A percentile compares a stretch with the other conserved stretches of the same genome.
Conservation (phyloP, 306 rosid genomes). For the Trifolium subterraneum region DNA sequence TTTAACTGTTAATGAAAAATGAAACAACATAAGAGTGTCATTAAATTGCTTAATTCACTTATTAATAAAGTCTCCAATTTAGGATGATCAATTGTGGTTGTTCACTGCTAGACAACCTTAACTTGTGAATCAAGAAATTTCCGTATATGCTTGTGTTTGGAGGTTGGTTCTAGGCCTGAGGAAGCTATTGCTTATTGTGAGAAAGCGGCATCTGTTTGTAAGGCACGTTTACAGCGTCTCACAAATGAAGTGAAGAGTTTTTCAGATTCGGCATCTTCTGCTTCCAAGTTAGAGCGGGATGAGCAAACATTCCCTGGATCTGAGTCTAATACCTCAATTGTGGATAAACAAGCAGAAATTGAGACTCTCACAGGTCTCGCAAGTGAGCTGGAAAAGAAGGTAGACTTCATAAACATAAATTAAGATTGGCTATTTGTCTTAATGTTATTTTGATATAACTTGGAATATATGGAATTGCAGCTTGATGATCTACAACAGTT, state of each 20-base stretch:
- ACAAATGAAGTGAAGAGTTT: conserved; percentile 59
- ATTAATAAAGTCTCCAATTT: conserved; percentile 13
- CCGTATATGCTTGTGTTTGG: conserved; percentile 90
- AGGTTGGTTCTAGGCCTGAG: conserved; percentile 73
- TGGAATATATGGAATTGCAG: conserved; percentile 55
- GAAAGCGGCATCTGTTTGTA: conserved; percentile 85
- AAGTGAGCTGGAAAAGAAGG: conserved; percentile 94
- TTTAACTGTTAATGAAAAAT: too few species aligned
- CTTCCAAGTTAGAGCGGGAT: conserved; percentile 54
- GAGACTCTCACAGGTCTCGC: conserved; percentile 77
- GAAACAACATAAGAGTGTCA: too few species aligned
- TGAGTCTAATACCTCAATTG: conserved; percentile 46
- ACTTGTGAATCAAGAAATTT: conserved; percentile 68
- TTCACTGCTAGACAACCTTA: conserved; percentile 52
- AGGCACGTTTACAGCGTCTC: conserved; percentile 69
- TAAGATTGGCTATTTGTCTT: not conserved
- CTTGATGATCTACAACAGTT: conserved; percentile 94
- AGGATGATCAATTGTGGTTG: conserved; percentile 21
- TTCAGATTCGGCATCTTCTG: conserved; percentile 54
- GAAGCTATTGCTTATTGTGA: conserved; percentile 81
- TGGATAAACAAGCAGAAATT: conserved; percentile 79
- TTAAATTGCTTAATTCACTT: conserved; percentile 18
- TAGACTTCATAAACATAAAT: conserved; percentile 24
- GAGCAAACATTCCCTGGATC: conserved; percentile 39
- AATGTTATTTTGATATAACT: conserved; percentile 15